Evolutionary conservation across 2,329 filamentous ascomycete genomes (phyloP), one percentile per base, ranked within the genome.

Genomic region (Arthrobotrys megalospora): DNA sequence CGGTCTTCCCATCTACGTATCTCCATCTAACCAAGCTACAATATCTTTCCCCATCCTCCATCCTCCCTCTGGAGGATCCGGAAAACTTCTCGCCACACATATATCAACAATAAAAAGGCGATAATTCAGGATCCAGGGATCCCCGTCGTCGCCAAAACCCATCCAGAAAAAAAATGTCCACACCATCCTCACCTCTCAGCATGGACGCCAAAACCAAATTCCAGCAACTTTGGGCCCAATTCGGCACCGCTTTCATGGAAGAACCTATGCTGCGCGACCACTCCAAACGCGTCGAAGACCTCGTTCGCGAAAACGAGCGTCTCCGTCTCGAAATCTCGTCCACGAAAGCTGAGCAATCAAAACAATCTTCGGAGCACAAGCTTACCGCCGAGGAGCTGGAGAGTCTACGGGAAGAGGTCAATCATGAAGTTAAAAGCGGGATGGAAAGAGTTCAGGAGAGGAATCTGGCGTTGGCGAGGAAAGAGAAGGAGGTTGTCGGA

Each of bases 181-280:
- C 58, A 12, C 73, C 73, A 28, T 68, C 75, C 38, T 67, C 75
- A 21, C 75, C 75, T 6, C 62, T 78, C 21, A 64, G 62, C n/a
- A 63, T 78, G 75, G 75, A 78, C 53, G 62, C 75, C 21, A 78
- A 78, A 72, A 78, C 75, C 3, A 78, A 78, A 71, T 78, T 78
- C 62, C 75, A 78, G 24, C 75, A 78, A 52, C 67, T 78, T 21
- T 78, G 75, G 75, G 67, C 75, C 32, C 75, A 78, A 60, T 78
- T 78, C 60, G 75, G 75, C 14, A 72, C 67, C 10, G 67, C 67
- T 6, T 78, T 78, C 45, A 72, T 78, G 62, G 75, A 78, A 58
- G 75, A 78, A 63, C 75, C 75, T 21, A 78, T 78, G 75, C 55
- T 60, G 43, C 75, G 75, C 52, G 75, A 78, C 52, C 75, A 78